Evolutionary conservation across 139 green algal species (phyloP).

Genomic region (Picochlorum costavermella): DNA sequence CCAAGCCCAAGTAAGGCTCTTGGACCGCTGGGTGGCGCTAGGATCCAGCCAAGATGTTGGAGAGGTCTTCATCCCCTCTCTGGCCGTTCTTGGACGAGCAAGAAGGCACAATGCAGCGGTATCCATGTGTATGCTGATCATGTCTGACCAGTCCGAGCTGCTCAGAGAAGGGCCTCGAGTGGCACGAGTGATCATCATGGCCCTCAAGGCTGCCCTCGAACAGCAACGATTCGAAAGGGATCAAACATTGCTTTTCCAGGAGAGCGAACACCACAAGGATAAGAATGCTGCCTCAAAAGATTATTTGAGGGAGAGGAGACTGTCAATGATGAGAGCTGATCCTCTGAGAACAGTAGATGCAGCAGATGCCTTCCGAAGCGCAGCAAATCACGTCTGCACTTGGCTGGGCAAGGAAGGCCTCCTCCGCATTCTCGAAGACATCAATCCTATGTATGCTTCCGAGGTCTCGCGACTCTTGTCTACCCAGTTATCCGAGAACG

Average conservation of each 20-base stretch:
- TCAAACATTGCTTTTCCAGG: conserved; percentile 15
- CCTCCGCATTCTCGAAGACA: background rate
- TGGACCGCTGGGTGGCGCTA: conserved; percentile 23
- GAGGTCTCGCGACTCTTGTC: conserved; percentile 6
- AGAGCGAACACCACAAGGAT: background rate
- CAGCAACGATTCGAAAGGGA: conserved; percentile 21
- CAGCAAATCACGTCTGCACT: conserved; percentile 11
- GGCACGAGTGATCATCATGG: conserved; percentile 18
- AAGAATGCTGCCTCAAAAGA: conserved; percentile 14
- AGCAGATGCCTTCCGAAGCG: conserved; percentile 10
- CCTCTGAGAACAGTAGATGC: conserved; percentile 18
- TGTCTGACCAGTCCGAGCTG: conserved; percentile 3
- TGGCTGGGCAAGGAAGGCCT: conserved; percentile 6
- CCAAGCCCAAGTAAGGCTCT: background rate
- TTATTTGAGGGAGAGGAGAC: conserved; percentile 20
- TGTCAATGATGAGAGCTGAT: conserved; percentile 17
- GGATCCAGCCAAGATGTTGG: conserved; percentile 8
- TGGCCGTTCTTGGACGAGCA: conserved; percentile 5
- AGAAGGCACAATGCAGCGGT: conserved; percentile 29
- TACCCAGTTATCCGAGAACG: conserved; percentile 2
- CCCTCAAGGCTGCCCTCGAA: conserved; percentile 17
- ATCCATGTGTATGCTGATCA: conserved; percentile 24
- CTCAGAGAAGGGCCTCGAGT: conserved; percentile 10
- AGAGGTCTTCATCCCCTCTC: conserved; percentile 24
- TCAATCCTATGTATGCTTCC: background rate